phyloP scores from a whole-genome alignment of 495 filamentous ascomycete genomes.

The Staphylotrichum tortipilum region DNA sequence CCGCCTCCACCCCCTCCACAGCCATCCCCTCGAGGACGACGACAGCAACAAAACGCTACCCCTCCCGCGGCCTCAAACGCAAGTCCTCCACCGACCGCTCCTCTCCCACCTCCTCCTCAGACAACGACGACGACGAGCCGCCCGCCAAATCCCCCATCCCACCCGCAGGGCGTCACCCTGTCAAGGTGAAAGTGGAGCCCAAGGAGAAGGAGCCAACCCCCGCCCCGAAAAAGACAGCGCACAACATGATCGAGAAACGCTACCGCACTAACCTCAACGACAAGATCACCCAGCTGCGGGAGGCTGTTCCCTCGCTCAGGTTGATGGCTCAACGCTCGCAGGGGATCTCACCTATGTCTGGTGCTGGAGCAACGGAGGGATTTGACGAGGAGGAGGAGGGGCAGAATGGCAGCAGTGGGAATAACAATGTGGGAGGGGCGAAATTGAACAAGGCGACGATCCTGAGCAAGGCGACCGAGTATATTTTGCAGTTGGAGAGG shows the following conservation, averaged over 20 bases:
- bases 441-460: conserved; percentile 54
- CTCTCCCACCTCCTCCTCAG: no score
- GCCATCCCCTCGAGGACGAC: not conserved
- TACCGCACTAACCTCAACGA: conserved; percentile 46
- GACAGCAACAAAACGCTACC: conserved; percentile 10
- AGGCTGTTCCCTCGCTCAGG: conserved; percentile 37
- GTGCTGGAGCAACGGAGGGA: not conserved
- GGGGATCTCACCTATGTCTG: no score
- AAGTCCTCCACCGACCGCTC: conserved; percentile 16
- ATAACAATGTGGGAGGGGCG: no score
- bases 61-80: conserved; percentile 22
- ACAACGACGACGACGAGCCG: conserved; percentile 15
- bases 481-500: conserved; percentile 76
- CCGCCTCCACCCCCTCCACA: not conserved
- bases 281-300: conserved; percentile 40
- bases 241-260: conserved; percentile 44
- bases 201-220: conserved; percentile 5
- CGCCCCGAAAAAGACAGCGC: conserved; percentile 29
- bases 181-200: no score
- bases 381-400: conserved; percentile 1
- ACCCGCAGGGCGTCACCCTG: no score
- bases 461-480: conserved; percentile 79
- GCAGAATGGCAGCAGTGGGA: not conserved
- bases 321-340: conserved; percentile 19
- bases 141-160: not conserved